A percentile compares a stretch with the other conserved stretches of the same genome.
phyloP scores from a whole-genome alignment of 1,139 yeast species.

The Candida mesenterica region DNA sequence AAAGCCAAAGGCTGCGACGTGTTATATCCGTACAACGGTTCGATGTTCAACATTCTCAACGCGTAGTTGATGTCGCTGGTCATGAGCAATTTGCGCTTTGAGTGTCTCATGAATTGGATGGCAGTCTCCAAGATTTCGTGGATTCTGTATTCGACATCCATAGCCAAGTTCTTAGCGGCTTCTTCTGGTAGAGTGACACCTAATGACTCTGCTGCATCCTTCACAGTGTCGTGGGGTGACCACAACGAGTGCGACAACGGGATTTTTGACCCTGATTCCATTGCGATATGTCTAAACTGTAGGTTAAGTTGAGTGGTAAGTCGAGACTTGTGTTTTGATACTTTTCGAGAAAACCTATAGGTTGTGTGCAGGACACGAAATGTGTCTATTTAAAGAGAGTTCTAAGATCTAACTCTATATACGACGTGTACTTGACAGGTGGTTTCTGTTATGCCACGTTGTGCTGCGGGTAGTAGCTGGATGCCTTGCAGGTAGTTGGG shows the following conservation, averaged over 20 bases:
- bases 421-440: no score
- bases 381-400: no score
- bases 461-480: no score
- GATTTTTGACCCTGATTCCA: constrained; percentile 41
- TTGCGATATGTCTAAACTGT: constrained; percentile 8
- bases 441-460: no score
- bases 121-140: constrained; percentile 96
- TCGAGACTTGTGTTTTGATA: no score
- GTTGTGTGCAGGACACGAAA: no score
- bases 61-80: constrained; percentile 84
- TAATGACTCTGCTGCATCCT: constrained; percentile 90
- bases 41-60: constrained; percentile 80
- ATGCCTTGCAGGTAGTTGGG: no score
- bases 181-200: constrained; percentile 89
- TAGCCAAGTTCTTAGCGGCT: constrained; percentile 89
- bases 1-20: constrained; percentile 60
- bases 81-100: constrained; percentile 77
- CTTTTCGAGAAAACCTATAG: no score
- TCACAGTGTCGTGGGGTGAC: constrained; percentile 97
- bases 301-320: constrained; percentile 5
- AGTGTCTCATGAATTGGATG: constrained; percentile 91
- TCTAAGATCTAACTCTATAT: no score
- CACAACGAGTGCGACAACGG: constrained; percentile 86
- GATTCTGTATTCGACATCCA: constrained; percentile 97
- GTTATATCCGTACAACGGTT: constrained; percentile 79